A percentile compares a stretch with the other conserved stretches of the same genome.
These are phyloP conservation scores for Polygonum maritimum DNA, from an alignment of 148 eudicot species.

Conservation along the genomic window DNA sequence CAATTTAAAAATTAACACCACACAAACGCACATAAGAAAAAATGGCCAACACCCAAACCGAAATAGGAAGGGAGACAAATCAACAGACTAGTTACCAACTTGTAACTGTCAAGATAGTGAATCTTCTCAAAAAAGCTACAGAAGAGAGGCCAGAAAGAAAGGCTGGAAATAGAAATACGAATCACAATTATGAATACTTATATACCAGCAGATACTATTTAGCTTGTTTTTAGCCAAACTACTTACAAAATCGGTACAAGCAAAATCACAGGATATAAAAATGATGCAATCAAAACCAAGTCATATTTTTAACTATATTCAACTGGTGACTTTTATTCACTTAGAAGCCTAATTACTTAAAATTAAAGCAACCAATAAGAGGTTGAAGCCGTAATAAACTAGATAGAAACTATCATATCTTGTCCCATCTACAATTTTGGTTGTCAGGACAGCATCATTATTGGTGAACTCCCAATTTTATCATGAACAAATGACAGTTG, in stretches of 20 bases:
- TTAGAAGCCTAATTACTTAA: neutral
- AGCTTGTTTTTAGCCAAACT: neutral
- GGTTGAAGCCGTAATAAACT: neutral
- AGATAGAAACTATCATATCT: neutral
- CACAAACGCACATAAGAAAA: neutral
- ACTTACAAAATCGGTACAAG: neutral
- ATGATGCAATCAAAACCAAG: neutral
- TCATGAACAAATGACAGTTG: neutral
- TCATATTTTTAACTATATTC: neutral
- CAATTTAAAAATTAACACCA: neutral
- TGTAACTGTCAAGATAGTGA: neutral
- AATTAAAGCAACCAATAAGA: neutral
- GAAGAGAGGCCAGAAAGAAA: neutral
- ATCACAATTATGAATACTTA: neutral
- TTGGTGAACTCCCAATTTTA: neutral
- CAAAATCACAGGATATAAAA: neutral
- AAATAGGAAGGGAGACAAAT: neutral
- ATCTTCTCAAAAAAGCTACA: neutral
- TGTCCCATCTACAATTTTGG: neutral
- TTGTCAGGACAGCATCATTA: too few relatives aligned
- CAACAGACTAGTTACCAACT: neutral
- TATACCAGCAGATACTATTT: neutral
- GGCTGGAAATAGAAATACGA: neutral
- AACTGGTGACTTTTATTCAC: neutral
- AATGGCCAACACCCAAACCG: neutral